Evolutionary conservation across 116 monocot genomes (phyloP).

Genomic region (Phalaenopsis hybrid): DNA sequence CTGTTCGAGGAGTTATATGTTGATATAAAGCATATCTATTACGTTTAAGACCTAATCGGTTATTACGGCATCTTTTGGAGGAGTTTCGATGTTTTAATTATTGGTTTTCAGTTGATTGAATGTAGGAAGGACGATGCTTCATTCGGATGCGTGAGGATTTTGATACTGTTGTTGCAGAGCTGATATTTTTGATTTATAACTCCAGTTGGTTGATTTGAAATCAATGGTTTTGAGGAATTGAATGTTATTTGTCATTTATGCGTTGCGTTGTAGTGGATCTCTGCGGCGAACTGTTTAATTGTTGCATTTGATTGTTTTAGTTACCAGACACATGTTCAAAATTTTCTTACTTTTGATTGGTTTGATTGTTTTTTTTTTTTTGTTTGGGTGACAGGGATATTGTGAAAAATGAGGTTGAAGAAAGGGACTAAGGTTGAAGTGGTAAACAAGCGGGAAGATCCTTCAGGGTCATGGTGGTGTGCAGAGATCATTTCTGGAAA

Average conservation of each 20-base stretch:
- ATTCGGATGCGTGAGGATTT: neutral
- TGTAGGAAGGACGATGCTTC: neutral
- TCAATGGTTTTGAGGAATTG: neutral
- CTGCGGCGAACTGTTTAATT: no score
- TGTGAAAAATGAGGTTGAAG: constrained; percentile 34
- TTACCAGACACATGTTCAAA: no score
- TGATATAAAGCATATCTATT: neutral
- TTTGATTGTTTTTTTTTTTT: neutral
- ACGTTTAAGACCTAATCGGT: neutral
- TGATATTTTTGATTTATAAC: neutral
- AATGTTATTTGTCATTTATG: neutral
- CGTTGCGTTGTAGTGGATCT: neutral
- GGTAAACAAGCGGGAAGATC: constrained; percentile 20
- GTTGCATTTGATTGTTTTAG: no score
- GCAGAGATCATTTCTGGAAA: constrained; percentile 30
- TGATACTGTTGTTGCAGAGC: neutral
- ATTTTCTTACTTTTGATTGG: neutral
- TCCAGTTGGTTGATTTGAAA: neutral
- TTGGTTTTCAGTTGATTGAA: neutral
- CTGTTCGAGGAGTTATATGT: neutral
- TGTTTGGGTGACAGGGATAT: neutral
- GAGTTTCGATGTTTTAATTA: neutral
- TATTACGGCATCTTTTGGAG: neutral
- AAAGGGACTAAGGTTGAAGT: constrained; percentile 58
- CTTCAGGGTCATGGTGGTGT: constrained; percentile 23